Evolutionary conservation across 805 yeast species (phyloP), one percentile per base, ranked within the genome.

Genomic region (Yamadazyma philogaea): DNA sequence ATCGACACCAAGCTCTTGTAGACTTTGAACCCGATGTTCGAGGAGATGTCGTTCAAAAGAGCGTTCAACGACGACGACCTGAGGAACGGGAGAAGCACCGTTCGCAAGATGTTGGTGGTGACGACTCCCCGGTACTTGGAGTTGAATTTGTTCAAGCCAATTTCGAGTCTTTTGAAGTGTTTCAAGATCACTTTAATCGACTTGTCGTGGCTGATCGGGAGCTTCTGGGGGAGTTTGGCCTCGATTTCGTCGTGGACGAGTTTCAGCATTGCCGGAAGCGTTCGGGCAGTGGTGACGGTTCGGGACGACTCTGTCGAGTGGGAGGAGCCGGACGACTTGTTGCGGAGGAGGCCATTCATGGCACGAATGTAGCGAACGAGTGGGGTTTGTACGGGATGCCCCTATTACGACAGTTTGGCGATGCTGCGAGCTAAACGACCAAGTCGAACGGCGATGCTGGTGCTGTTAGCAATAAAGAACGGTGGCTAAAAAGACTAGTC

Each of bases 71-170:
- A 27, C 8, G 30, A 5, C 4, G 44, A 37, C 41, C 79, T 55
- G 14, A 75, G 54, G 46, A 69, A 71, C 15, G 77, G 78, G 20
- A 78, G 56, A 16, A 78, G 56, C 3, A 70, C 59, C 2, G 77
- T 66, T 30, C 82, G 58, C 22, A 78, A 56, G 11, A 77, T 61
- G 53, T 77, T 78, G 2, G 75, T 59, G 48, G 71, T 70, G n/a
- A 60, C 45, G 4, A 69, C 57, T 7, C 67, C 64, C 40, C 61
- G 61, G 14, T 18, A 16, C 37, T 61, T 62, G 6, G 72, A 60
- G 35, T 60, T 62, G 52, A 77, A 78, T 50, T 74, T 76, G 31
- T 55, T 52, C 39, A 74, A 57, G 4, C 71, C 67, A 16, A 67
- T 59, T 40, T 77, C 80, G 30, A 77, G 55, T 38, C 59, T 56